phyloP scores from a whole-genome alignment of 2,329 filamentous ascomycete species.

The Sphaerostilbella broomeana region DNA sequence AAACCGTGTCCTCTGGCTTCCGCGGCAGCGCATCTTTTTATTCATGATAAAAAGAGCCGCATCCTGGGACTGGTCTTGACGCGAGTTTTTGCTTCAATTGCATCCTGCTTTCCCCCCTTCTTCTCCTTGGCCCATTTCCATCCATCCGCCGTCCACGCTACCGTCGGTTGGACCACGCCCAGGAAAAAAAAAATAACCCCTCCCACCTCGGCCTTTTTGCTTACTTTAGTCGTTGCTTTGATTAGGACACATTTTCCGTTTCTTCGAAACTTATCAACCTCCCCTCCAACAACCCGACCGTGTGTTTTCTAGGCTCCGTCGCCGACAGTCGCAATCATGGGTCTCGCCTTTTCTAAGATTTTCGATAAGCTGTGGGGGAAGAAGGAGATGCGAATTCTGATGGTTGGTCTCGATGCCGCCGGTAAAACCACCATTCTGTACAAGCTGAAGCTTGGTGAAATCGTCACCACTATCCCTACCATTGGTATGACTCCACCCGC shows the following conservation, averaged over 20 bases:
- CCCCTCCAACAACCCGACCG: no score
- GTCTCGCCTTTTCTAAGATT: conserved; percentile 94
- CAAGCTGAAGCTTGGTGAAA: conserved; percentile 99
- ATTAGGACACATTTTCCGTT: conserved; percentile 9
- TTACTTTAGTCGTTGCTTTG: conserved; percentile 19
- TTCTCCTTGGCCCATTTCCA: no score
- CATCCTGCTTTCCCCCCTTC: conserved; percentile 9
- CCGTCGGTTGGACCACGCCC: conserved; percentile 5
- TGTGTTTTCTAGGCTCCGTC: conserved; percentile 27
- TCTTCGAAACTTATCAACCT: no score
- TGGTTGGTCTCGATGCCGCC: conserved; percentile 98
- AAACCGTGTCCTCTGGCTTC: conserved; percentile 22
- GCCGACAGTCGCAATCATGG: conserved; percentile 67
- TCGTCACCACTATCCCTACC: conserved; percentile 97
- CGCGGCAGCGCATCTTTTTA: conserved; percentile 5
- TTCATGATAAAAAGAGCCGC: conserved; percentile 13
- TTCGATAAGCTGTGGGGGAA: conserved; percentile 96
- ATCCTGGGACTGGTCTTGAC: conserved; percentile 1
- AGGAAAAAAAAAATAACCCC: conserved; percentile 8
- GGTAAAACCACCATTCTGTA: conserved; percentile 99
- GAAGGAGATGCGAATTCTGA: conserved; percentile 99
- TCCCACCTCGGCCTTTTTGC: conserved; percentile 16
- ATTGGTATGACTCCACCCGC: conserved; percentile 60
- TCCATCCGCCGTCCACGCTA: conserved; percentile 11
- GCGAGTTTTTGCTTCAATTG: conserved; percentile 4